phyloP scores from a whole-genome alignment of 2,329 filamentous ascomycete species.

The Botrytis byssoidea region DNA sequence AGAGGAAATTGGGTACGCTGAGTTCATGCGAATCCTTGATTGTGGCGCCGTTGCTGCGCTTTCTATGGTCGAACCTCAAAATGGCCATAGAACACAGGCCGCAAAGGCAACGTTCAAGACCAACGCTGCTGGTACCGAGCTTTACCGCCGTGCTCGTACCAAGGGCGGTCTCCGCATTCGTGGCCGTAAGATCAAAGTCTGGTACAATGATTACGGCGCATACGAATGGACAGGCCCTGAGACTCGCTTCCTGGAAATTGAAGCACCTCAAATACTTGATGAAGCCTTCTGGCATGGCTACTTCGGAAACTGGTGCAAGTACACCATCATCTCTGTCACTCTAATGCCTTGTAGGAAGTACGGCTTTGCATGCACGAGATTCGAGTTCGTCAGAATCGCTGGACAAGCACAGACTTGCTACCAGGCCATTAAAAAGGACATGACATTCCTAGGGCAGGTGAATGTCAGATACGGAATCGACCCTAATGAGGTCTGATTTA shows the following conservation, averaged over 20 bases:
- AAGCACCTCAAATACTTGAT: background rate
- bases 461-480: background rate
- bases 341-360: background rate
- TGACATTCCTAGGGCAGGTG: background rate
- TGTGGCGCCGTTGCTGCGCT: conserved; percentile 10
- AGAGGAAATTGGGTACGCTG: background rate
- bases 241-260: conserved; percentile 16
- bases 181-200: conserved; percentile 1
- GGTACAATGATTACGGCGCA: conserved; percentile 19
- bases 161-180: background rate
- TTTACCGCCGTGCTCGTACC: conserved; percentile 2
- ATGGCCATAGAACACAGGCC: background rate
- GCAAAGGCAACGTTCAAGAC: conserved; percentile 14
- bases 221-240: conserved; percentile 9
- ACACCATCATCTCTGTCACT: background rate
- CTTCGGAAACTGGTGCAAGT: conserved; percentile 10
- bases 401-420: conserved; percentile 10
- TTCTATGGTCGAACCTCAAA: background rate
- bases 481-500: background rate
- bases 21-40: conserved; percentile 19
- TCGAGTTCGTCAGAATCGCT: background rate
- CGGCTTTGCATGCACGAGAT: background rate
- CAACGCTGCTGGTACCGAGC: background rate
- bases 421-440: conserved; percentile 8
- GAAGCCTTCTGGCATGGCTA: conserved; percentile 1